Conservation (phyloP, 1,284 basidiomycete genomes). For the Phylloporus sp. region DNA sequence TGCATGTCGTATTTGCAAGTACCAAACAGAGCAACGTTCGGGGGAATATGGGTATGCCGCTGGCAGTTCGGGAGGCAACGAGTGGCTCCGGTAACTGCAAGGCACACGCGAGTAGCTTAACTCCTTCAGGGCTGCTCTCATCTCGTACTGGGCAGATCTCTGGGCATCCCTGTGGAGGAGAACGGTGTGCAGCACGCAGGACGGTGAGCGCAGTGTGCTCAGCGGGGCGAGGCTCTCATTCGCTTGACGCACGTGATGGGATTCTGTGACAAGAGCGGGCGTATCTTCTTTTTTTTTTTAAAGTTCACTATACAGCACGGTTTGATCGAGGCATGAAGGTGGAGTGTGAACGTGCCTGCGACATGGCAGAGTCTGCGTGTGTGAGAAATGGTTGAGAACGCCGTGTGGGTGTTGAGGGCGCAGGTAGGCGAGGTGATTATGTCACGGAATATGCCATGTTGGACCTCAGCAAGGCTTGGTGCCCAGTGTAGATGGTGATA, state of each 20-base stretch:
- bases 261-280: background rate
- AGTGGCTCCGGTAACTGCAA: background rate
- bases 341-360: constrained; percentile 43
- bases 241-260: background rate
- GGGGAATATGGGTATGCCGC: background rate
- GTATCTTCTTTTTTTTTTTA: constrained; percentile 1
- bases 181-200: background rate
- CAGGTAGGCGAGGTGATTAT: no score
- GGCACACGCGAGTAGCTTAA: background rate
- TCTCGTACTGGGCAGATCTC: background rate
- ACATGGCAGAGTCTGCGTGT: background rate
- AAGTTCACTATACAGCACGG: constrained; percentile 1
- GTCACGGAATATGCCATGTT: no score
- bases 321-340: constrained; percentile 18
- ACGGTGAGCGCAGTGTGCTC: background rate
- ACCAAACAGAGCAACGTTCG: background rate
- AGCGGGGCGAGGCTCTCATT: background rate
- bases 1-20: background rate
- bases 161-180: background rate
- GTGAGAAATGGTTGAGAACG: background rate
- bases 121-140: constrained; percentile 1
- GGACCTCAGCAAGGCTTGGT: no score
- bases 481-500: no score
- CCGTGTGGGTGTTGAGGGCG: background rate
- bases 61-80: background rate